Conservation (phyloP, 306 rosid species). For the Betula pendula region DNA sequence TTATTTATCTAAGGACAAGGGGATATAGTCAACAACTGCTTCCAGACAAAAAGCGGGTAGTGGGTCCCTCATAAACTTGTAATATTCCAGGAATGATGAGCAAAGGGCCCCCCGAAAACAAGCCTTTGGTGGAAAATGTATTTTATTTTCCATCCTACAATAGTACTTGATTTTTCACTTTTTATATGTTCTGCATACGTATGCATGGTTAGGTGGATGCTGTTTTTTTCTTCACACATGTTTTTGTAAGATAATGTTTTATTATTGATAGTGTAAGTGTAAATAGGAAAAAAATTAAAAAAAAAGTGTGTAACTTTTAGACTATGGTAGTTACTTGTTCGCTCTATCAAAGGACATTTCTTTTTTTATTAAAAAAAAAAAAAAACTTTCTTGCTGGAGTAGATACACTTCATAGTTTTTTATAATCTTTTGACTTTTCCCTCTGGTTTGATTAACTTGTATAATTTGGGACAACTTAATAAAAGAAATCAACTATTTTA, state of each 20-base stretch:
- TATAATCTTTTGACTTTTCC: not conserved
- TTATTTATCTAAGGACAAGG: conserved; percentile 28
- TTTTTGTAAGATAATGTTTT: conserved; percentile 6
- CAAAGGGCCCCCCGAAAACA: conserved; percentile 47
- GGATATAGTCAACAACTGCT: conserved; percentile 84
- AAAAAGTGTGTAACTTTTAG: not conserved
- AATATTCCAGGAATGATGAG: conserved; percentile 62
- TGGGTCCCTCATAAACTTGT: conserved; percentile 52
- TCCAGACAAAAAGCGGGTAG: conserved; percentile 55
- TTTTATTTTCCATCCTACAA: conserved; percentile 12
- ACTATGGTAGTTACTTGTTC: not conserved
- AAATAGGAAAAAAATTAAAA: too few relatives aligned
- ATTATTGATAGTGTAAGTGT: not conserved
- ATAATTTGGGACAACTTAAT: too few relatives aligned
- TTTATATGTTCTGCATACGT: not conserved
- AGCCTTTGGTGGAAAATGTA: conserved; percentile 34
- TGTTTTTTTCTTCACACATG: conserved; percentile 3
- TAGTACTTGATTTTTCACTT: conserved; percentile 7
- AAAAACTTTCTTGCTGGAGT: too few relatives aligned
- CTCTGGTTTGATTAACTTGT: not conserved
- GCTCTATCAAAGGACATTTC: too few relatives aligned
- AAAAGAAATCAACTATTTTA: too few relatives aligned
- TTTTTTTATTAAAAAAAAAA: not conserved
- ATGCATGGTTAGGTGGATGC: not conserved
- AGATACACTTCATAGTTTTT: too few relatives aligned